Conservation (phyloP, 805 yeast genomes). For the Candida glaebosa region DNA sequence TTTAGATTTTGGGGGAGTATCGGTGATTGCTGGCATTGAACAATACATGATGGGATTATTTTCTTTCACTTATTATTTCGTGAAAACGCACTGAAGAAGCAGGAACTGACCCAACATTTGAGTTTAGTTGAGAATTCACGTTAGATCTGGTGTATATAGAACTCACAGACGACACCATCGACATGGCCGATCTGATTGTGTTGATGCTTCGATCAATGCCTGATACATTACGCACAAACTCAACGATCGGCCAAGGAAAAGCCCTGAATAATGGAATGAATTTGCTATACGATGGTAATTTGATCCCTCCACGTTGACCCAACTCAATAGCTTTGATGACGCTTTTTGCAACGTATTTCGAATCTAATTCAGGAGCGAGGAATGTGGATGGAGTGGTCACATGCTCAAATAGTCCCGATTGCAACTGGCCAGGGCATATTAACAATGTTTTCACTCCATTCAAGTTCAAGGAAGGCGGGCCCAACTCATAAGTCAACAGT, state of each 20-base stretch:
- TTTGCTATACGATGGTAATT: constrained; percentile 73
- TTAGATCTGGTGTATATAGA: constrained; percentile 6
- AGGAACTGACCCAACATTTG: background rate
- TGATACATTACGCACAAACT: constrained; percentile 50
- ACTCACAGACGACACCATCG: constrained; percentile 11
- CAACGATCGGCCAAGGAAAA: constrained; percentile 67
- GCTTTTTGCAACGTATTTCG: constrained; percentile 56
- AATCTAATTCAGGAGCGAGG: constrained; percentile 81
- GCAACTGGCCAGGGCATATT: constrained; percentile 84
- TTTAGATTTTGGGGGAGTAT: no score
- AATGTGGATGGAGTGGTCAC: constrained; percentile 70
- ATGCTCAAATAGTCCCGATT: constrained; percentile 68
- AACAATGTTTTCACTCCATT: constrained; percentile 67
- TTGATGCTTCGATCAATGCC: constrained; percentile 63
- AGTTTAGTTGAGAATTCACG: background rate
- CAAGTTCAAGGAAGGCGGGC: constrained; percentile 43
- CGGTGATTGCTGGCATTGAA: no score
- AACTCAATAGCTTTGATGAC: constrained; percentile 53
- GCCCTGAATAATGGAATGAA: constrained; percentile 69
- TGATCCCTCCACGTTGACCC: constrained; percentile 68
- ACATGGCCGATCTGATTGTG: constrained; percentile 15
- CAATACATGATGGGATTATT: no score
- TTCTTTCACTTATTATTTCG: background rate
- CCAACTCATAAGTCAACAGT: constrained; percentile 67
- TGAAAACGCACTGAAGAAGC: background rate